Evolutionary conservation across 140 eudicot species (phyloP).

Genomic region (Stevia rebaudiana): DNA sequence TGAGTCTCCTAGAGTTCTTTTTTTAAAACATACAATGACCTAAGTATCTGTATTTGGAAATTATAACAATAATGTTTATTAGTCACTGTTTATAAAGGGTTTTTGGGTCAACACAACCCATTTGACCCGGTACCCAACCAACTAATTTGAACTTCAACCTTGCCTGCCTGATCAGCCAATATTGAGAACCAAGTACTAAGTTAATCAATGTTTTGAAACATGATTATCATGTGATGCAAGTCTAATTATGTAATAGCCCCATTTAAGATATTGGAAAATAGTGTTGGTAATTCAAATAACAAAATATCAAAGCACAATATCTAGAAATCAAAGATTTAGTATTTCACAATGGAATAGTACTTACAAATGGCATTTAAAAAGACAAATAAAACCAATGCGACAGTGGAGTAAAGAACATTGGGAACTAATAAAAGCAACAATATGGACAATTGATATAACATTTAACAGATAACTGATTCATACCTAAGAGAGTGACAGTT

Average conservation of each 20-base stretch:
- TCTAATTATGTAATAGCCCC: slow-evolving; percentile 6
- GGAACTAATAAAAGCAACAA: background rate
- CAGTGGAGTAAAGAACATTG: background rate
- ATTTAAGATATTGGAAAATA: background rate
- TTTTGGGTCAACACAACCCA: background rate
- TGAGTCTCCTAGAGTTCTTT: background rate
- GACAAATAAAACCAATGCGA: slow-evolving; percentile 7
- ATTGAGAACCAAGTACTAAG: background rate
- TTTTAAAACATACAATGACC: background rate
- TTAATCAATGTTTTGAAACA: background rate
- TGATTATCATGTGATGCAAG: background rate
- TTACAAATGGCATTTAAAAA: background rate
- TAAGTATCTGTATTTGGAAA: background rate
- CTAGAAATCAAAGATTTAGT: background rate
- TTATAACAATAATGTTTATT: background rate
- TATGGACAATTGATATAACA: background rate
- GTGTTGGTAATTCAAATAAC: background rate
- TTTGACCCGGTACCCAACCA: background rate
- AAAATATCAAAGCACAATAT: background rate
- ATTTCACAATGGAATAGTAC: background rate
- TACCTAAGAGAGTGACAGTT: slow-evolving; percentile 71
- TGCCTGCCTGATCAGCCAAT: background rate
- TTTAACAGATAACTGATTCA: background rate
- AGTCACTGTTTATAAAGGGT: background rate
- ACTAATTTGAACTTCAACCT: background rate